Evolutionary conservation across 2,329 filamentous ascomycete species (phyloP).

Genomic region (Cercospora sesami): DNA sequence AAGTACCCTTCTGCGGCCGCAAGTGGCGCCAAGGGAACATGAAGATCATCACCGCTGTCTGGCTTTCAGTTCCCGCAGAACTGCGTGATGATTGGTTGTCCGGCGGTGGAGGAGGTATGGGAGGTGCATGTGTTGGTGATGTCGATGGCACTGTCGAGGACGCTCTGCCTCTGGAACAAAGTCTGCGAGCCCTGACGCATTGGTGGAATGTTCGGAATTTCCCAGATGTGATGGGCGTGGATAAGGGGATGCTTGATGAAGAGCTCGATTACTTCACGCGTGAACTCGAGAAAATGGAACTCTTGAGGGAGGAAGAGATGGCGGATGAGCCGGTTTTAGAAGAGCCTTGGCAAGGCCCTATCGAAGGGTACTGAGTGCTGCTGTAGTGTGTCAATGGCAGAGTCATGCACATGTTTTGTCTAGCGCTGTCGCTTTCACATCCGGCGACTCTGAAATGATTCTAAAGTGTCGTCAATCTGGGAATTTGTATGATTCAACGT

Average conservation of each 20-base stretch:
- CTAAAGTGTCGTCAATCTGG: background rate
- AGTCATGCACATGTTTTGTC: background rate
- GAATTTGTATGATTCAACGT: too few relatives aligned
- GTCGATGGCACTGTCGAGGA: slow-evolving; percentile 93
- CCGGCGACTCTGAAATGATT: background rate
- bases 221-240: slow-evolving; percentile 69
- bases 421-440: background rate
- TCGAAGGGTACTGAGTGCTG: slow-evolving; percentile 34
- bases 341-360: slow-evolving; percentile 29
- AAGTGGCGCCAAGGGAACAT: slow-evolving; percentile 99
- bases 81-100: slow-evolving; percentile 93
- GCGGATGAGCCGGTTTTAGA: slow-evolving; percentile 28
- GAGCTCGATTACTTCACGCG: slow-evolving; percentile 52
- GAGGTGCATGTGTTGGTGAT: slow-evolving; percentile 53
- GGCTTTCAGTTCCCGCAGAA: slow-evolving; percentile 88
- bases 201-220: slow-evolving; percentile 90
- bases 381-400: background rate
- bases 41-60: slow-evolving; percentile 96
- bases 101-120: slow-evolving; percentile 58
- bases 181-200: slow-evolving; percentile 81
- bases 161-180: slow-evolving; percentile 87
- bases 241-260: slow-evolving; percentile 42
- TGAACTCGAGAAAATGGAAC: slow-evolving; percentile 54
- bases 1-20: slow-evolving; percentile 94
- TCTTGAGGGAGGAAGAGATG: slow-evolving; percentile 29